Evolutionary conservation across 1,284 basidiomycete species (phyloP).

Genomic region (Cryptococcus floricola): DNA sequence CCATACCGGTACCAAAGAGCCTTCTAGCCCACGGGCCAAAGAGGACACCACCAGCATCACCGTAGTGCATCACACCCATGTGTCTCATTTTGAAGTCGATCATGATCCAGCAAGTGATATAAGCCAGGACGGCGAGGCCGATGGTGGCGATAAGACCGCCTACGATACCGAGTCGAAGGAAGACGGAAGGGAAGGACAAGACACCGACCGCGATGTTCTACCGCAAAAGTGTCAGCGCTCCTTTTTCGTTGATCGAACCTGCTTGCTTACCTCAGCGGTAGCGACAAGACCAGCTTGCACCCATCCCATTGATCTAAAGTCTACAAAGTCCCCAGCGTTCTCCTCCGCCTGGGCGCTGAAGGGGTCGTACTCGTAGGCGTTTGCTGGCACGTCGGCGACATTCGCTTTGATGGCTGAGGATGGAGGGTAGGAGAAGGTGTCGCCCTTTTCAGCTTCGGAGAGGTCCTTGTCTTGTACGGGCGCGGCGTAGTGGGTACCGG

Average conservation of each 20-base stretch:
- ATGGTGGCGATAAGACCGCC: constrained; percentile 38
- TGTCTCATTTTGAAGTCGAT: constrained; percentile 44
- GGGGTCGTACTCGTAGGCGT: too few relatives aligned
- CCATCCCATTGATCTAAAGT: too few relatives aligned
- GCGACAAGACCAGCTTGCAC: constrained; percentile 19
- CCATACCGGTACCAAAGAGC: constrained; percentile 28
- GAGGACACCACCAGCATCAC: constrained; percentile 40
- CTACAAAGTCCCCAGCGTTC: too few relatives aligned
- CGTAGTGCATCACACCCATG: constrained; percentile 44
- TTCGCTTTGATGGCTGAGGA: too few relatives aligned
- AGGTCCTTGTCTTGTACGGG: too few relatives aligned
- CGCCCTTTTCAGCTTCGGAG: too few relatives aligned
- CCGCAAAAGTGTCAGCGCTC: too few relatives aligned
- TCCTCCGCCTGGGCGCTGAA: too few relatives aligned
- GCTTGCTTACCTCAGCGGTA: constrained; percentile 35
- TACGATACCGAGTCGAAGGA: constrained; percentile 38
- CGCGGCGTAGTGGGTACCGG: too few relatives aligned
- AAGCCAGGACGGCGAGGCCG: constrained; percentile 31
- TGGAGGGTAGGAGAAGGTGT: too few relatives aligned
- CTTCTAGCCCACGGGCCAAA: constrained; percentile 36
- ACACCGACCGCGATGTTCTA: constrained; percentile 42
- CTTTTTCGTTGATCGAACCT: neutral
- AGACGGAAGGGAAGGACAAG: constrained; percentile 42
- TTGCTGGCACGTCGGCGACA: too few relatives aligned
- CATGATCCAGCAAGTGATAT: constrained; percentile 39